Evolutionary conservation across 805 yeast genomes (phyloP).

Genomic region (Blastobotrys attinorum): DNA sequence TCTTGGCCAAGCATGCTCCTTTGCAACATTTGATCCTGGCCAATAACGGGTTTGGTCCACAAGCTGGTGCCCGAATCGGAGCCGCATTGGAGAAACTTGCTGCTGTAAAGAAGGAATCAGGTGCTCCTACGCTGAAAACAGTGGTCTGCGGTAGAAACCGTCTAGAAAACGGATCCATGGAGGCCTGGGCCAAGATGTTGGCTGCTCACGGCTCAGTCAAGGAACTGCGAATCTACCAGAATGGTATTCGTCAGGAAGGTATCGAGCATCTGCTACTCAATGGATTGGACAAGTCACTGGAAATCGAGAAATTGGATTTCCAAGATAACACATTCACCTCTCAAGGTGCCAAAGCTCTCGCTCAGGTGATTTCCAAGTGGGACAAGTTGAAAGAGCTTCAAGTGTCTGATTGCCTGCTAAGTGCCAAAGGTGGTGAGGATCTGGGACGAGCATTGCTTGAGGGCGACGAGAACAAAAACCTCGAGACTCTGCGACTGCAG

Average conservation of each 20-base stretch:
- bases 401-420: constrained; percentile 82
- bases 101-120: constrained; percentile 42
- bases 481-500: constrained; percentile 65
- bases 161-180: constrained; percentile 89
- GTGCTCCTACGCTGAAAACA: constrained; percentile 54
- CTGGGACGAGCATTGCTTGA: constrained; percentile 32
- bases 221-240: constrained; percentile 78
- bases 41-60: constrained; percentile 97
- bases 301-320: constrained; percentile 65
- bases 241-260: constrained; percentile 95
- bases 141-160: constrained; percentile 97
- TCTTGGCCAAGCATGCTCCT: constrained; percentile 65
- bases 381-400: constrained; percentile 62
- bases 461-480: constrained; percentile 27
- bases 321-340: constrained; percentile 93
- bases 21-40: constrained; percentile 81
- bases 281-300: constrained; percentile 58
- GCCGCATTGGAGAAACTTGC: constrained; percentile 70
- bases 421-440: constrained; percentile 67
- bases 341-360: constrained; percentile 56
- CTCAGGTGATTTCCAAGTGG: constrained; percentile 59
- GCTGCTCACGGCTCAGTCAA: constrained; percentile 70
- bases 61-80: constrained; percentile 93
- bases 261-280: constrained; percentile 61
- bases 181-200: constrained; percentile 75